Base-by-base conservation (phyloP, 2,329 filamentous ascomycete genomes). In the Stemphylium vesicarium region DNA sequence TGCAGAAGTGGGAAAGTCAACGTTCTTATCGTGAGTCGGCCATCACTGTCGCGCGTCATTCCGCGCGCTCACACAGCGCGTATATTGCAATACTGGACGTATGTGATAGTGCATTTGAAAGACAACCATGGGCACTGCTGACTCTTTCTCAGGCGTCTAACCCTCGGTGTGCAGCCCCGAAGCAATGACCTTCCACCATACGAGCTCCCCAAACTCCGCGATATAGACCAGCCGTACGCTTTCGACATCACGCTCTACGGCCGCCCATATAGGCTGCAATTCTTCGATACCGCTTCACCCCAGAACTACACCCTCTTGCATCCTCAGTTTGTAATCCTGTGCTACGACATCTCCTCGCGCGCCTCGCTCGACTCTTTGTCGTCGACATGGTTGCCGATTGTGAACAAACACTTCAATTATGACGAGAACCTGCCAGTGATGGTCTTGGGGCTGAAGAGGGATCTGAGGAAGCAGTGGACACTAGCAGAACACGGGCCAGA, bases 1-100 rank as follows among this genome's bases (percentile, higher is more conserved):
- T 54, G 67, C 79, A 33, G 83, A 81, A 45, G 84, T 85, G 40
- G 85, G 85, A 53, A 88, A 87, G 73, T 84, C 85, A 45, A 85
- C 83, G 9, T 87, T 88, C 59, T 72, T 88, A 57, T 84, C 84
- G 83, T 86, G 77, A 71, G 83, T 81, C 20, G 57, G 54, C 50
- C 48, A 61, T 43, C 20, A 20, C 38, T 11, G 4, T 13, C 29
- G 26, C 29, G 45, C 32, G 38, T 31, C 29, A n/a, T 16, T 24
- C 20, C 7, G 15, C 20, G 31, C 20, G 18, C 35, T 26, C n/a
- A 20, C 20, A 8, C 13, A 35, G 15, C 44, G 9, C 35, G 32
- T 15, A 11, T 22, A 7, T 18, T 5, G 5, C 40, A 20, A 40
- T 11, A 32, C 38, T 18, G 10, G 35, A 12, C 26, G 15, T 47